Evolutionary conservation across 1,284 basidiomycete genomes (phyloP).

Genomic region (Vanrija sp.): DNA sequence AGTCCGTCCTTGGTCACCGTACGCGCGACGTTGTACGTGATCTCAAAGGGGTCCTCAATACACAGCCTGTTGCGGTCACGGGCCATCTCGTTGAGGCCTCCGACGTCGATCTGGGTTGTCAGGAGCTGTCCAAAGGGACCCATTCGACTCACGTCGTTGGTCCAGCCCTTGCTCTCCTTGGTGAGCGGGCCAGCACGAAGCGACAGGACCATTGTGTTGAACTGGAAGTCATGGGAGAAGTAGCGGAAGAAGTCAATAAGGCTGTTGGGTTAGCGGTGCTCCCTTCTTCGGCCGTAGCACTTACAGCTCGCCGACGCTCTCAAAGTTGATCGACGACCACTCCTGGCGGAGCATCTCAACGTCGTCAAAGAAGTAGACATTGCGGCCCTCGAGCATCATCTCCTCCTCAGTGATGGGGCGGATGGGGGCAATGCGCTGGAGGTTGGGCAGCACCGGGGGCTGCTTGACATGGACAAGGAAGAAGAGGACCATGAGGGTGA

Average conservation of each 20-base stretch:
- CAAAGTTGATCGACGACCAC: slow-evolving; percentile 90
- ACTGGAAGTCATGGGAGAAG: slow-evolving; percentile 89
- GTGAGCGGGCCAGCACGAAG: slow-evolving; percentile 83
- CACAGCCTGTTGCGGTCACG: slow-evolving; percentile 87
- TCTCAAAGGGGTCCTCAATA: slow-evolving; percentile 97
- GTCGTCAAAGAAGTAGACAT: slow-evolving; percentile 97
- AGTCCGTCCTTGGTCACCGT: slow-evolving; percentile 96
- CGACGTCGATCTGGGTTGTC: slow-evolving; percentile 49
- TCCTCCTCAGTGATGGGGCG: slow-evolving; percentile 83
- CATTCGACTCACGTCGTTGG: slow-evolving; percentile 67
- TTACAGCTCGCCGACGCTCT: slow-evolving; percentile 87
- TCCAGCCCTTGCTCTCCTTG: slow-evolving; percentile 91
- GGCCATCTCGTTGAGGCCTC: slow-evolving; percentile 60
- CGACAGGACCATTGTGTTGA: slow-evolving; percentile 86
- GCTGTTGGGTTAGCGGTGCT: slow-evolving; percentile 48
- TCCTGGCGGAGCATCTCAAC: slow-evolving; percentile 79
- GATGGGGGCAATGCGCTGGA: slow-evolving; percentile 81
- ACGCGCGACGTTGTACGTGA: slow-evolving; percentile 89
- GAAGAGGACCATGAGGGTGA: slow-evolving; percentile 95
- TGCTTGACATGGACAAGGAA: slow-evolving; percentile 96
- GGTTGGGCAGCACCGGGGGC: slow-evolving; percentile 84
- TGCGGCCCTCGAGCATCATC: slow-evolving; percentile 76
- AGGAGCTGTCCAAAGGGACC: slow-evolving; percentile 48
- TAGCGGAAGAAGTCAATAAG: slow-evolving; percentile 98
- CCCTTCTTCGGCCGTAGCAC: slow-evolving; percentile 32